These are phyloP conservation scores for Nasturtium officinale DNA, from an alignment of 345 rosid genomes.

Conservation along the genomic window DNA sequence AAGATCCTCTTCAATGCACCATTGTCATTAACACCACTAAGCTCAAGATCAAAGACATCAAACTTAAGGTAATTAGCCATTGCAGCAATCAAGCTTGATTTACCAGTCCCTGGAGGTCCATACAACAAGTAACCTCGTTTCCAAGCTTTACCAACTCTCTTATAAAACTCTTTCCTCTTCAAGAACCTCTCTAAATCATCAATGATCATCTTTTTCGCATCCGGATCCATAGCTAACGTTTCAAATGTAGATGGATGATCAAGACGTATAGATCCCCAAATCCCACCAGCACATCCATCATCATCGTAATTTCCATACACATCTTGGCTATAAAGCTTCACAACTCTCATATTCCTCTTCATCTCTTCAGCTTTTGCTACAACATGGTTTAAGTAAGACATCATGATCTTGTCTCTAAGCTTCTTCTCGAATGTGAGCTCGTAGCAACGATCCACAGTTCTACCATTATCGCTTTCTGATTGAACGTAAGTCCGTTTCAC, in stretches of 20 bases:
- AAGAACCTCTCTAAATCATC: constrained; percentile 56
- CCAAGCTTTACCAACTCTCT: constrained; percentile 62
- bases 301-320: constrained; percentile 37
- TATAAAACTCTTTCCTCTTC: constrained; percentile 54
- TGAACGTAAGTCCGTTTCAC: too few species aligned
- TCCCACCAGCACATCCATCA: constrained; percentile 15
- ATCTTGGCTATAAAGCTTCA: constrained; percentile 49
- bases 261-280: constrained; percentile 53
- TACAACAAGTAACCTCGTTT: constrained; percentile 59
- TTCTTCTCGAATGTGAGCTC: constrained; percentile 51
- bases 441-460: too few species aligned
- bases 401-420: constrained; percentile 37
- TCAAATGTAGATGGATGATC: constrained; percentile 61
- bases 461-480: too few species aligned
- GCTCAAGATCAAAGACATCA: constrained; percentile 58
- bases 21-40: constrained; percentile 44
- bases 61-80: constrained; percentile 64
- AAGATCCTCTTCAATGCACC: constrained; percentile 47
- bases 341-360: constrained; percentile 38
- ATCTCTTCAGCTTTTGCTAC: too few species aligned
- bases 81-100: constrained; percentile 65
- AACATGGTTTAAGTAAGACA: constrained; percentile 42
- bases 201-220: constrained; percentile 45
- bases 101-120: constrained; percentile 69
- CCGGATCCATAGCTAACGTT: constrained; percentile 51